These are phyloP conservation scores for Irpex lacteus DNA, from an alignment of 1,284 basidiomycete genomes.

Conservation along the genomic window DNA sequence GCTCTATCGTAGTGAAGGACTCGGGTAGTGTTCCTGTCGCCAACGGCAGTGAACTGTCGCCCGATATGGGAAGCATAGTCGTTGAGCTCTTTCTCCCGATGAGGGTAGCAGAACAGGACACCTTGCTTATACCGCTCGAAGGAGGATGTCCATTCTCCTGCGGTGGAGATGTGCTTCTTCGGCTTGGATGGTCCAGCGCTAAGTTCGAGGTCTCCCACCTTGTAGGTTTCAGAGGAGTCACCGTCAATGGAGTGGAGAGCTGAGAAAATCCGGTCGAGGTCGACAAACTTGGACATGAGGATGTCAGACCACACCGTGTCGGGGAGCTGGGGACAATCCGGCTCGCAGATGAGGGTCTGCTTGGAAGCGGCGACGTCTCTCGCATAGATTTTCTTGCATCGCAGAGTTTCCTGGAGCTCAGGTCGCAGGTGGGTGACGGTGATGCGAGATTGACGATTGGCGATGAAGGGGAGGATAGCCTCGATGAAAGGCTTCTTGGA, in stretches of 20 bases:
- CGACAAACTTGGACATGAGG: not conserved
- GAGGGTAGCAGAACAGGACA: not conserved
- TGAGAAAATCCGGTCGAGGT: not conserved
- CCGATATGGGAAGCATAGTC: not conserved
- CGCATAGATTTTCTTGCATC: not conserved
- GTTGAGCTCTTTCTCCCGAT: not conserved
- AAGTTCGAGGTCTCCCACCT: not conserved
- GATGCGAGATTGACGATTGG: not conserved
- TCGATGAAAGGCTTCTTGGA: not conserved
- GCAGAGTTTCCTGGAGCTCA: not conserved
- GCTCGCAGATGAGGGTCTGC: not conserved
- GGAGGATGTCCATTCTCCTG: not conserved
- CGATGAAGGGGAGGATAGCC: not conserved
- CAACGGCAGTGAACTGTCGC: not conserved
- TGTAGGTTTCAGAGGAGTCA: not conserved
- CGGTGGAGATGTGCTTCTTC: not conserved
- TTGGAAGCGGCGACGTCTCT: not conserved
- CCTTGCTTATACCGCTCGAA: not conserved
- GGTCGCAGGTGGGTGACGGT: not conserved
- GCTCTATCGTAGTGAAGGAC: not conserved
- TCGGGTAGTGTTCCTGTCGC: not conserved
- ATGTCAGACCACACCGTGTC: not conserved
- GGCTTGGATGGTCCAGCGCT: not conserved
- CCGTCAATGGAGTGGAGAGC: not conserved
- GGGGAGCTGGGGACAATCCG: not conserved